Percentiles rank a stretch among this genome's conserved stretches.
These are phyloP conservation scores for Daedaleopsis sinensis DNA, from an alignment of 768 basidiomycete genomes.

Conservation along the genomic window DNA sequence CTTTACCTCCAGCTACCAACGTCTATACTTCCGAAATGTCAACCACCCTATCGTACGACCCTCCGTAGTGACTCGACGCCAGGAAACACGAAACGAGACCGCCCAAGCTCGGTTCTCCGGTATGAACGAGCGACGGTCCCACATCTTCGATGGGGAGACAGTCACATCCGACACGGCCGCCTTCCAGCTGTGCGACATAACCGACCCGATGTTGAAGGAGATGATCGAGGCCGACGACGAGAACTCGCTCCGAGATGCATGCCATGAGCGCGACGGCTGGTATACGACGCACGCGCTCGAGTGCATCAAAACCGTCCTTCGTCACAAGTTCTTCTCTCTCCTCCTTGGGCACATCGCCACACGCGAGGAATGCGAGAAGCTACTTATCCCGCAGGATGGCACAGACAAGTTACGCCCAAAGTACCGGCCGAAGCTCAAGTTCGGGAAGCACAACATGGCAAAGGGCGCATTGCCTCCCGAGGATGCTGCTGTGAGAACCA, in stretches of 20 bases:
- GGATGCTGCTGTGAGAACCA: conserved; percentile 70
- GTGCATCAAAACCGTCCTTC: conserved; percentile 80
- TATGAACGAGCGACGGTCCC: conserved; percentile 45
- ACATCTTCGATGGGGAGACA: conserved; percentile 87
- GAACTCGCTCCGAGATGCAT: conserved; percentile 66
- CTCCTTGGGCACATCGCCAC: conserved; percentile 72
- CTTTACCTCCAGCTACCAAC: conserved; percentile 77
- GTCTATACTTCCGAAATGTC: conserved; percentile 87
- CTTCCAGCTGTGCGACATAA: conserved; percentile 93
- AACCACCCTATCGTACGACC: conserved; percentile 80
- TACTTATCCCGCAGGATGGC: conserved; percentile 49
- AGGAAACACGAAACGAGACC: conserved; percentile 52
- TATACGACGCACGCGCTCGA: conserved; percentile 77
- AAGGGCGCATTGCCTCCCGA: conserved; percentile 83
- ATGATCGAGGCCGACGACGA: conserved; percentile 80
- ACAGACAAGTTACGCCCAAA: conserved; percentile 29
- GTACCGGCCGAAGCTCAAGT: conserved; percentile 50
- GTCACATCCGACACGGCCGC: conserved; percentile 86
- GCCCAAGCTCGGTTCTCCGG: conserved; percentile 36
- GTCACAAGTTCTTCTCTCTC: conserved; percentile 84
- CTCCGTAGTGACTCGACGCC: conserved; percentile 71
- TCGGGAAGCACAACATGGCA: conserved; percentile 86
- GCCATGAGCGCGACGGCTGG: conserved; percentile 90
- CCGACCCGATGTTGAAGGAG: conserved; percentile 78
- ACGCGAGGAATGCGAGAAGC: conserved; percentile 70